Evolutionary conservation across 192 early-diverging fungal genomes (phyloP).

Genomic region (Bifiguratus adelaidae): DNA sequence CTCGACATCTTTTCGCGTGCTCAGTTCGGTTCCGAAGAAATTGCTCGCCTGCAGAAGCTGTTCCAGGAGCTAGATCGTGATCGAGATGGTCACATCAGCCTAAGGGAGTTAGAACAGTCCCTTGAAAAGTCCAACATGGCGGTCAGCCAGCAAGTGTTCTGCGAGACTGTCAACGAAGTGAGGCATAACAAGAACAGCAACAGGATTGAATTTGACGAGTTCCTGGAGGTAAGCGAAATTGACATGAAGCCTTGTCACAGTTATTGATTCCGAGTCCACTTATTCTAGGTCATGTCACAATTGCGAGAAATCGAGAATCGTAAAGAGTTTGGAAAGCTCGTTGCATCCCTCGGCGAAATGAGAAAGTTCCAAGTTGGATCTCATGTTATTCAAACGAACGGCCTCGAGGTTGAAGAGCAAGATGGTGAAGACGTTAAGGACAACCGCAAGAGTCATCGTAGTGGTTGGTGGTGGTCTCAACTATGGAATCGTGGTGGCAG

Average conservation of each 20-base stretch:
- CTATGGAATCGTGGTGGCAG: background rate
- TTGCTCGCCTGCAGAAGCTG: constrained; percentile 40
- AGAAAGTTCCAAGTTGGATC: too few species aligned
- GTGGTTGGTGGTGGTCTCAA: background rate
- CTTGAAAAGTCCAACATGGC: constrained; percentile 39
- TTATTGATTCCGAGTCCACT: background rate
- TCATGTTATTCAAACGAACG: background rate
- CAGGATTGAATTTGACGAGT: constrained; percentile 58
- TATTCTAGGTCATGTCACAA: background rate
- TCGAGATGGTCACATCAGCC: constrained; percentile 45
- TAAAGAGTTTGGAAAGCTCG: constrained; percentile 28
- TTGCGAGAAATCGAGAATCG: constrained; percentile 43
- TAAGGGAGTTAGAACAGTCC: constrained; percentile 34
- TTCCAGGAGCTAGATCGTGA: constrained; percentile 42
- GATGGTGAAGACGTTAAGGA: background rate
- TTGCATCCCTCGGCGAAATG: constrained; percentile 5
- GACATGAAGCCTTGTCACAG: too few species aligned
- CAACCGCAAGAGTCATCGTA: background rate
- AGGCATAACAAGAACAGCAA: constrained; percentile 36
- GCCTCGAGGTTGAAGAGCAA: background rate
- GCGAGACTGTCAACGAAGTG: constrained; percentile 38
- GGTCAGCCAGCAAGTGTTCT: constrained; percentile 34
- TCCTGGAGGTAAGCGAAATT: constrained; percentile 39
- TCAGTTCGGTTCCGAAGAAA: constrained; percentile 52
- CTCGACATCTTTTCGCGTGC: constrained; percentile 33